Evolutionary conservation across 345 rosid genomes (phyloP), one percentile per base, ranked within the genome.

Genomic region (Dimocarpus longan): DNA sequence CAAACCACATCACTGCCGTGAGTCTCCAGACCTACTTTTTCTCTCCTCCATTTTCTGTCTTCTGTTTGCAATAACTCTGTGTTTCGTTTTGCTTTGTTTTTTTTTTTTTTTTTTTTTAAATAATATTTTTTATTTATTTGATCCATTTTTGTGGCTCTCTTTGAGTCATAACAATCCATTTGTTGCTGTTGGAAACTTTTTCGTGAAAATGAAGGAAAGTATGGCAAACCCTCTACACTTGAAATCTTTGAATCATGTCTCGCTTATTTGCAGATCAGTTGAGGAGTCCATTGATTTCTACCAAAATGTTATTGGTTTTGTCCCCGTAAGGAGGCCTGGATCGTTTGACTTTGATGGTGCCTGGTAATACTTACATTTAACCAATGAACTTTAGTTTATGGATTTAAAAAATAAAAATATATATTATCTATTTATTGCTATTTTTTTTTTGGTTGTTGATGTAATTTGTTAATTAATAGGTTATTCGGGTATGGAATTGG

Each of bases 331-430:
- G 40, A 89, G 99, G 82, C 99, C 98, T 28, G 89, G 90, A 66
- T 93, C 99, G 28, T 92, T 95, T 50, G 86, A 93, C 75, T 95
- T 93, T 42, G 87, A 89, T 52, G 99, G 99, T 18, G 99, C 99
- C 32, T 95, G 99, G 99, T 95, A 87, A 78, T 37, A 69, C 1
- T 46, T 6, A 19, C 64, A 13, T 7, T 12, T 32, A 15, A 62
- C 21, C 13, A 15, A 26, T n/a, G 12, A 10, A 64, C 10, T 43
- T 46, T 21, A 26, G 22, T 9, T 28, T 16, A 1, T 5, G 12
- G 70, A 78, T 6, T 68, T 26, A 26, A 26, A 26, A 26, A 26
- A 26, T 26, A 26, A 26, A 26, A 26, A 26, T n/a, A 26, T 26
- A 26, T 26, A 26, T 26, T 26, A 26, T 26, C 28, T 26, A 26